phyloP scores from a whole-genome alignment of 2,329 filamentous ascomycete species.

The Botryotinia narcissicola region DNA sequence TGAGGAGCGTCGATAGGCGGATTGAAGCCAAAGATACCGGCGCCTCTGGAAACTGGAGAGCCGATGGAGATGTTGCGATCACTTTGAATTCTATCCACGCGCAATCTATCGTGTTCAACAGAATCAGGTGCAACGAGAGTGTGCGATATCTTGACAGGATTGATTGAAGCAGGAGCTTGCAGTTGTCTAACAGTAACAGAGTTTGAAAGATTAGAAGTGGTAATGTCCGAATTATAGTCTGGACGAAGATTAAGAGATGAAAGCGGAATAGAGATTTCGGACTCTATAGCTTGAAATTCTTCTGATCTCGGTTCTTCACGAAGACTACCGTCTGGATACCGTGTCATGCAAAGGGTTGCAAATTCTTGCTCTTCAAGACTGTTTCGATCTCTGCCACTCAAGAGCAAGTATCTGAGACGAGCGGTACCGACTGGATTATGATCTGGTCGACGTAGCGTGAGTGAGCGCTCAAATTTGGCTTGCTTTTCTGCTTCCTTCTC shows the following conservation, averaged over 20 bases:
- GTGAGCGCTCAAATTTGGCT: neutral
- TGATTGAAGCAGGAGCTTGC: neutral
- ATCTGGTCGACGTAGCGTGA: neutral
- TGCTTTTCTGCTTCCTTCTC: neutral
- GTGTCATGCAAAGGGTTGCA: neutral
- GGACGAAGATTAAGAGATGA: neutral
- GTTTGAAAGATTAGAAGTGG: neutral
- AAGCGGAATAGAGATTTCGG: neutral
- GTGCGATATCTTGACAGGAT: neutral
- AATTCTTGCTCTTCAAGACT: slow-evolving; percentile 1
- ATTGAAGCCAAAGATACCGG: neutral
- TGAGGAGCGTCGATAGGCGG: neutral
- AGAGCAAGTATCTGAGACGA: neutral
- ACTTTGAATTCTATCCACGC: neutral
- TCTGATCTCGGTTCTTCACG: neutral
- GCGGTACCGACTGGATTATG: neutral
- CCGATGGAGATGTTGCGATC: slow-evolving; percentile 9
- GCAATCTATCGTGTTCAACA: neutral
- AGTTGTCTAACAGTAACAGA: neutral
- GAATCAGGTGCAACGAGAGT: neutral
- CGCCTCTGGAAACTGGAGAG: slow-evolving; percentile 9
- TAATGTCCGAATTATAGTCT: neutral
- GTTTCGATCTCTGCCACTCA: neutral
- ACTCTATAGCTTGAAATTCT: neutral
- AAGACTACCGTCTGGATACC: neutral